phyloP scores from a whole-genome alignment of 495 filamentous ascomycete species.

The Penicillium psychrofluorescens region DNA sequence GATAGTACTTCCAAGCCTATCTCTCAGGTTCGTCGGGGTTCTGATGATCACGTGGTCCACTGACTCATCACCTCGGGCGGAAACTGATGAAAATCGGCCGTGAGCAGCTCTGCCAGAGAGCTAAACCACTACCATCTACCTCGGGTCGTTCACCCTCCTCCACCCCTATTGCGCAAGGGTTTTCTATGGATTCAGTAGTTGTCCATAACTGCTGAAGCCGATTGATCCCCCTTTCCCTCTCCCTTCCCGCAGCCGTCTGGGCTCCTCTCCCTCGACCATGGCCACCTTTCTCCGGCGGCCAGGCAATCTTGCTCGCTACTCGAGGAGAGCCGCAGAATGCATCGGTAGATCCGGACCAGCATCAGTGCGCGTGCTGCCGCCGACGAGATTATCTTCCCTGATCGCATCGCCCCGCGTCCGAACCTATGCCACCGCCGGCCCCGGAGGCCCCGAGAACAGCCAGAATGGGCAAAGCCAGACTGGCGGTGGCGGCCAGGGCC shows the following conservation, averaged over 20 bases:
- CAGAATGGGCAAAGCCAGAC: slow-evolving; percentile 19
- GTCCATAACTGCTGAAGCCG: slow-evolving; percentile 14
- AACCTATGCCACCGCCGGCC: slow-evolving; percentile 47
- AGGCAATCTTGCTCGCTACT: slow-evolving; percentile 55
- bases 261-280: slow-evolving; percentile 46
- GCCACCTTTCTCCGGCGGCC: slow-evolving; percentile 59
- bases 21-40: slow-evolving; percentile 5
- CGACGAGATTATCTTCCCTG: slow-evolving; percentile 35
- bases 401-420: slow-evolving; percentile 41
- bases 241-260: slow-evolving; percentile 24
- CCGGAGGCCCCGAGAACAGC: slow-evolving; percentile 36
- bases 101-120: slow-evolving; percentile 10
- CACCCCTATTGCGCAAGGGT: neutral
- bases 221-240: slow-evolving; percentile 18
- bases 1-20: neutral
- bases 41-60: slow-evolving; percentile 2
- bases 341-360: slow-evolving; percentile 34
- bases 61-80: too few species aligned
- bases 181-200: slow-evolving; percentile 22
- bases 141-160: neutral
- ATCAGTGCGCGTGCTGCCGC: slow-evolving; percentile 21
- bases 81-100: slow-evolving; percentile 7
- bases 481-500: slow-evolving; percentile 2
- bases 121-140: slow-evolving; percentile 9
- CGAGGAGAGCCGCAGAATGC: slow-evolving; percentile 44